These are phyloP conservation scores for Spergularia azorica DNA, from an alignment of 179 eudicot species.

Conservation along the genomic window DNA sequence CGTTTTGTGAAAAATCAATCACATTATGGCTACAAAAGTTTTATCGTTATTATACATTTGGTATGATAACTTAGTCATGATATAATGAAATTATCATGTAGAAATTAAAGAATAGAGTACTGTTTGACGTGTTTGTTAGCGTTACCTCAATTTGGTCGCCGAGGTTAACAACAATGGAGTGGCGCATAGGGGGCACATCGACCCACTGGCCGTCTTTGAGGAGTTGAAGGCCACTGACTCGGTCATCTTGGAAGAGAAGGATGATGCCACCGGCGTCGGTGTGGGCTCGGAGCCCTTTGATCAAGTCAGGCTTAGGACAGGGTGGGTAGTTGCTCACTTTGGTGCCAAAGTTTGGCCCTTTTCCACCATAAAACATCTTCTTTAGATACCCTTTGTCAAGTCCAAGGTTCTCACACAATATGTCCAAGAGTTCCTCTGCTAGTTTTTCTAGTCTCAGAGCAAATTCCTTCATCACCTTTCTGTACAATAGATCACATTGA, in stretches of 20 bases:
- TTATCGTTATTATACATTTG: too few relatives aligned
- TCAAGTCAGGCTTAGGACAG: conserved; percentile 50
- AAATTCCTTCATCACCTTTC: conserved; percentile 50
- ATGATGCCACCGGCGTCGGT: conserved; percentile 59
- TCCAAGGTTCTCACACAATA: conserved; percentile 50
- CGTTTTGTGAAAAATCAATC: too few relatives aligned
- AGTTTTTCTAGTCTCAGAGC: conserved; percentile 47
- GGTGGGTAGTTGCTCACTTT: conserved; percentile 57
- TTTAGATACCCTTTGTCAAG: conserved; percentile 51
- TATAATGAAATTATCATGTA: too few relatives aligned
- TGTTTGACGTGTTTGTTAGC: too few relatives aligned
- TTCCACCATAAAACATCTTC: conserved; percentile 44
- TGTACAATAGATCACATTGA: not conserved
- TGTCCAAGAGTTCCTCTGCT: conserved; percentile 47
- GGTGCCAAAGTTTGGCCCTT: conserved; percentile 44
- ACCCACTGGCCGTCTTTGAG: conserved; percentile 51
- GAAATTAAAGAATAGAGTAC: too few relatives aligned
- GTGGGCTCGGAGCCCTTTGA: conserved; percentile 56
- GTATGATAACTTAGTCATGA: too few relatives aligned
- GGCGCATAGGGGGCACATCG: conserved; percentile 56
- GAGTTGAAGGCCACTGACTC: conserved; percentile 50
- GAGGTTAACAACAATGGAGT: conserved; percentile 51
- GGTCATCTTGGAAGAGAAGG: conserved; percentile 52
- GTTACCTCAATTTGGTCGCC: conserved; percentile 56
- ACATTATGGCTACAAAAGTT: too few relatives aligned